Evolutionary conservation across 2,329 filamentous ascomycete species (phyloP), one percentile per base, ranked within the genome.

Genomic region (Epichloe hybrida): DNA sequence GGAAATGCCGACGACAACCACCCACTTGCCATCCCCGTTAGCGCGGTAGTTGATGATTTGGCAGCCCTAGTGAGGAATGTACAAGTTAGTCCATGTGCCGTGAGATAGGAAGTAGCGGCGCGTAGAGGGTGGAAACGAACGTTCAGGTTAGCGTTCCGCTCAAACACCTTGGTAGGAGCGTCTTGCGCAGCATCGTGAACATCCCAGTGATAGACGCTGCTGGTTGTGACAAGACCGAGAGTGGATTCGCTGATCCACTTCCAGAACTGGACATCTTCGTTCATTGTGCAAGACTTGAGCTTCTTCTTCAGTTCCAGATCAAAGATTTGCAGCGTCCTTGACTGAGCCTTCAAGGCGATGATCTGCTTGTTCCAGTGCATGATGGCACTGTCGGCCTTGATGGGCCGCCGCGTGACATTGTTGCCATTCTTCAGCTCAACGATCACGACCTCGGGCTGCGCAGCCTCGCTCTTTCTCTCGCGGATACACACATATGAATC

Each of bases 1-100:
- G 53, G 90, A 90, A 61, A 98, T 98, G 62, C 93, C 93, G 52
- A 98, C 89, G 51, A 96, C 84, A 34, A 94, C 90, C 83, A 95
- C 95, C 93, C 93, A 98, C 71, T 95, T 95, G 66, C 89, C 88
- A 58, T 98, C 91, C 57, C 84, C 81, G 69, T 91, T 96, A 60
- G 94, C 87, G 59, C 91, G 88, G 73, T 98, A 98, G 74, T 97
- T 98, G 80, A 98, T 98, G 69, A 98, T 98, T 80, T 98, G 93
- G 71, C 88, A 94, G 58, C 85, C 86, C 88, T 94, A 61, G 51
- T 38, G 13, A 34, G 12, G n/a, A 45, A 15, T 50, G 60, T 13
- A 55, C 36, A 34, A 13, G 17, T 48, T 31, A 43, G 31, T 13
- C 45, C 21, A 20, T 20, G 40, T n/a, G 43, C 6, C 4, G 17